phyloP scores from a whole-genome alignment of 1,284 basidiomycete genomes.

The Testicularia cyperi region DNA sequence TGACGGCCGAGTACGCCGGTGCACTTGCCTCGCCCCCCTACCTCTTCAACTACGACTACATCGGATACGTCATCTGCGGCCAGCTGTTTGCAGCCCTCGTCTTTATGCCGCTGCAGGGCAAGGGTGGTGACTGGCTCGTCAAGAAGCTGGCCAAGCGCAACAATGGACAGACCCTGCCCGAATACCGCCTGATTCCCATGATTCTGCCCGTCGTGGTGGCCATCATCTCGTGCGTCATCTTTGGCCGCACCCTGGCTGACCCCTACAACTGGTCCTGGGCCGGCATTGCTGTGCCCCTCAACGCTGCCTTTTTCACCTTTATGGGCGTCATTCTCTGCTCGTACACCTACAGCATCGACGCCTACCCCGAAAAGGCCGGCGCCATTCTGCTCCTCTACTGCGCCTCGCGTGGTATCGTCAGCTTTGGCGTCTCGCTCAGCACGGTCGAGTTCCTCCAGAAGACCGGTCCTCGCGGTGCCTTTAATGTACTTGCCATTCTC shows the following conservation, averaged over 20 bases:
- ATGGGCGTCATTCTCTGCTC: not conserved
- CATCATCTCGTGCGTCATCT: constrained; percentile 1
- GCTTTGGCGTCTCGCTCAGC: not conserved
- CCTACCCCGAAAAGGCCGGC: not conserved
- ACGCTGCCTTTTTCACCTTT: constrained; percentile 1
- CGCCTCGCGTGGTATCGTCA: constrained; percentile 1
- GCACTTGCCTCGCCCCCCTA: constrained; percentile 1
- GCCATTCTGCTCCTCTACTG: constrained; percentile 1
- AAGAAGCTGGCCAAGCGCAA: constrained; percentile 1
- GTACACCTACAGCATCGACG: constrained; percentile 1
- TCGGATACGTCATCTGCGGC: not conserved
- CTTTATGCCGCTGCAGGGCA: constrained; percentile 1
- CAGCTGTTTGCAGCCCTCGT: not conserved
- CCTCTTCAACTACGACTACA: not conserved
- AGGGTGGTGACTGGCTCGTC: not conserved
- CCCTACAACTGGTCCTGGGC: not conserved
- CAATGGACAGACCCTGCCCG: constrained; percentile 1
- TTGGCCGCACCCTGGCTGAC: not conserved
- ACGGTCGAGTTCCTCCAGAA: constrained; percentile 1
- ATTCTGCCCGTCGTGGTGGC: not conserved
- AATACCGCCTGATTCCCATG: constrained; percentile 1
- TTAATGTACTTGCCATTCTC: constrained; percentile 2
- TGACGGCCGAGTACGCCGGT: constrained; percentile 1
- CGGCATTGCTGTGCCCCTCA: not conserved
- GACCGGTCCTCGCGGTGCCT: not conserved